Conservation (phyloP, 345 rosid genomes). For the Gossypium thurberi region DNA sequence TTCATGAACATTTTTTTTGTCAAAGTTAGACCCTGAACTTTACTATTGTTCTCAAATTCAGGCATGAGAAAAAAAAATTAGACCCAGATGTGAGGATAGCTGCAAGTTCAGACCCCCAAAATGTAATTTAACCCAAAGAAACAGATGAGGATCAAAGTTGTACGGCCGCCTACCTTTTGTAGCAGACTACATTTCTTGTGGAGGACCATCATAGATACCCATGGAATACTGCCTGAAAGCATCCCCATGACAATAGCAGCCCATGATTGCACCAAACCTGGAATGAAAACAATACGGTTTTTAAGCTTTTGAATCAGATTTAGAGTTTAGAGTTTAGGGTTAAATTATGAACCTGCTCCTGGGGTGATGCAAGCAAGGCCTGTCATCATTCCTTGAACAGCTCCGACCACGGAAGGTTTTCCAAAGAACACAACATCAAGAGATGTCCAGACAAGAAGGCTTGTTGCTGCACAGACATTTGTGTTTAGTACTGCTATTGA, state of each 20-base stretch:
- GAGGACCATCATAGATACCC: slow-evolving; percentile 95
- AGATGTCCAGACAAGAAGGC: slow-evolving; percentile 84
- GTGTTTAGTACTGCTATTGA: slow-evolving; percentile 76
- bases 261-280: slow-evolving; percentile 88
- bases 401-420: slow-evolving; percentile 89
- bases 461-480: slow-evolving; percentile 77
- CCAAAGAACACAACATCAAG: slow-evolving; percentile 82
- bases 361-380: slow-evolving; percentile 88
- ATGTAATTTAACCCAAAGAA: background rate
- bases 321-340: too few species aligned
- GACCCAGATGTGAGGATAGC: background rate
- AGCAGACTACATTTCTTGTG: slow-evolving; percentile 63
- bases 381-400: slow-evolving; percentile 92
- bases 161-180: slow-evolving; percentile 40
- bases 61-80: background rate
- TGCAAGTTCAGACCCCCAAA: background rate
- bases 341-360: slow-evolving; percentile 62
- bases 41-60: too few species aligned
- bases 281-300: background rate
- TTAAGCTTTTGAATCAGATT: too few species aligned
- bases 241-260: slow-evolving; percentile 77
- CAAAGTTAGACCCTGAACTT: too few species aligned
- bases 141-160: background rate
- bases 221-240: slow-evolving; percentile 78
- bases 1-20: too few species aligned